Percentiles rank a stretch among this genome's conserved stretches.
These are phyloP conservation scores for Gastrodia elata DNA, from an alignment of 106 monocot genomes.

Conservation along the genomic window DNA sequence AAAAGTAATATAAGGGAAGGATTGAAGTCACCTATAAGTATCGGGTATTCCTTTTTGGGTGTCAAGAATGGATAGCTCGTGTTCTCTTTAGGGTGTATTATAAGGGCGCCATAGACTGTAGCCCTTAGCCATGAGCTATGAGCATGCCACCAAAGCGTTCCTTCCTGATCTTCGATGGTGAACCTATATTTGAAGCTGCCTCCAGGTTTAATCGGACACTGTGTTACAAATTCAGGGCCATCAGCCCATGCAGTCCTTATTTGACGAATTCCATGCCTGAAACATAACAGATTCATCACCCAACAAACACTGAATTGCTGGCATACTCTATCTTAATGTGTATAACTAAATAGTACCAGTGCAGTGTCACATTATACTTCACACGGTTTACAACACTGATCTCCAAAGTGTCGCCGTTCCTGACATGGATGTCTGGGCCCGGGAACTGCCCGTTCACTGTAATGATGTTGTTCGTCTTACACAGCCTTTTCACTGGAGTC, in stretches of 20 bases:
- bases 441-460: conserved; percentile 68
- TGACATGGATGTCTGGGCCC: conserved; percentile 48
- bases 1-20: neutral
- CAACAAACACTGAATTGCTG: neutral
- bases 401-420: conserved; percentile 47
- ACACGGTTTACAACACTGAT: conserved; percentile 45
- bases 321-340: no score
- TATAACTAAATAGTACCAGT: conserved; percentile 32
- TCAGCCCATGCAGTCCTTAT: conserved; percentile 46
- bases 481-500: conserved; percentile 72
- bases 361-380: conserved; percentile 55
- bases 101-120: conserved; percentile 57
- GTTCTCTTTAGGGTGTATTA: conserved; percentile 37
- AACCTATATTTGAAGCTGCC: conserved; percentile 45
- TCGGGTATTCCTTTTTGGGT: conserved; percentile 29
- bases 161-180: conserved; percentile 43
- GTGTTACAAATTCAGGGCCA: conserved; percentile 52
- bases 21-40: conserved; percentile 29
- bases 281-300: neutral
- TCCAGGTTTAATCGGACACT: conserved; percentile 53
- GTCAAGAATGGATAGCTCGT: conserved; percentile 33
- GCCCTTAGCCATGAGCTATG: conserved; percentile 57
- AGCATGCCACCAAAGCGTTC: conserved; percentile 69
- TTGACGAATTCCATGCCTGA: conserved; percentile 55
- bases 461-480: conserved; percentile 43